These are phyloP conservation scores for Saccharomyces paradoxus DNA, from an alignment of 805 yeast species.

Conservation along the genomic window DNA sequence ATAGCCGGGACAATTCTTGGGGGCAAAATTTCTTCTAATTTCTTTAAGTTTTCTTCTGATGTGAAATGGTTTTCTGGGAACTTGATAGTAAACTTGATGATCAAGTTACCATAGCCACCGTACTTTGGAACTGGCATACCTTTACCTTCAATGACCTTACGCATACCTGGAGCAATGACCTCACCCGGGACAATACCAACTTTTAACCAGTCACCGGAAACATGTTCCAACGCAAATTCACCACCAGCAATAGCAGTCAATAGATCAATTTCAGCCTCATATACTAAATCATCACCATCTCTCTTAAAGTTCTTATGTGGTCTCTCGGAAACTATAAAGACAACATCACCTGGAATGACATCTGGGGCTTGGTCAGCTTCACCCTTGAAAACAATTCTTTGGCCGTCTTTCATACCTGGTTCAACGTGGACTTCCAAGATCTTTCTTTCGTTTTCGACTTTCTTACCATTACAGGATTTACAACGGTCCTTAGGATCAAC, in stretches of 20 bases:
- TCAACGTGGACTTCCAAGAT: slow-evolving; percentile 89
- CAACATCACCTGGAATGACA: slow-evolving; percentile 91
- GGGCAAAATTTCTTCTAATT: slow-evolving; percentile 72
- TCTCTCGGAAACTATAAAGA: slow-evolving; percentile 85
- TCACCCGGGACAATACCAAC: slow-evolving; percentile 83
- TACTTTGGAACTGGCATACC: slow-evolving; percentile 96
- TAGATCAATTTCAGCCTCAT: slow-evolving; percentile 81
- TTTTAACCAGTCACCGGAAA: slow-evolving; percentile 86
- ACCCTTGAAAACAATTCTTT: slow-evolving; percentile 81
- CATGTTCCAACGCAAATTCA: slow-evolving; percentile 74
- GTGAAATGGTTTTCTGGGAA: slow-evolving; percentile 78
- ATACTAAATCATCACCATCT: slow-evolving; percentile 78
- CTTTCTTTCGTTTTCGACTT: slow-evolving; percentile 80
- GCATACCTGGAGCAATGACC: slow-evolving; percentile 74
- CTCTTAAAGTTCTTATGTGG: slow-evolving; percentile 78
- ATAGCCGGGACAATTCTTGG: slow-evolving; percentile 51
- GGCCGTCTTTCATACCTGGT: slow-evolving; percentile 95
- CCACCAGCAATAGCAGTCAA: slow-evolving; percentile 97
- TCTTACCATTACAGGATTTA: slow-evolving; percentile 79
- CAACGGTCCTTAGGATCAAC: slow-evolving; percentile 84
- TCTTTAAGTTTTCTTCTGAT: slow-evolving; percentile 61
- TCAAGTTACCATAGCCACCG: slow-evolving; percentile 83
- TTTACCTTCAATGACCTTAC: slow-evolving; percentile 78
- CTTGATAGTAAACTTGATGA: slow-evolving; percentile 75
- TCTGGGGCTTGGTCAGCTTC: slow-evolving; percentile 98